A percentile compares a stretch with the other conserved stretches of the same genome.
phyloP scores from a whole-genome alignment of 2,329 filamentous ascomycete genomes.

The Aspergillus piperis region DNA sequence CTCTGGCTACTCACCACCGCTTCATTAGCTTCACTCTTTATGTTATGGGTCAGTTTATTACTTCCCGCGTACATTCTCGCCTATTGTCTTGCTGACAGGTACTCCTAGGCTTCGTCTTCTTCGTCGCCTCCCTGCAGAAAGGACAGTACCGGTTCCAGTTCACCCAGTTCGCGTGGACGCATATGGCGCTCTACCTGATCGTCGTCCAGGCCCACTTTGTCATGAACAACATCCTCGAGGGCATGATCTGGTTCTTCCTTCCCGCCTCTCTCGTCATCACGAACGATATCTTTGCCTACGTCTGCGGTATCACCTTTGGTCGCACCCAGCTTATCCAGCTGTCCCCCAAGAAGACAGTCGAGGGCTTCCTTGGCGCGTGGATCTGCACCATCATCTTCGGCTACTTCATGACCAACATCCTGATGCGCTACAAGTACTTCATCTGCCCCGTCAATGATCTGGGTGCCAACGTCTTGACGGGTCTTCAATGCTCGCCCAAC shows the following conservation, averaged over 20 bases:
- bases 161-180: constrained; percentile 98
- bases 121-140: constrained; percentile 90
- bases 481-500: constrained; percentile 85
- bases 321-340: constrained; percentile 96
- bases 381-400: constrained; percentile 89
- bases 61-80: not conserved
- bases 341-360: constrained; percentile 98
- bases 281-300: constrained; percentile 97
- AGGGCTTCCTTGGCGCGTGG: constrained; percentile 96
- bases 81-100: constrained; percentile 14
- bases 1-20: constrained; percentile 92
- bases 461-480: constrained; percentile 88
- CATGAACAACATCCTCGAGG: constrained; percentile 99
- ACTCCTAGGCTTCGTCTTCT: constrained; percentile 86
- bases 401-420: constrained; percentile 74
- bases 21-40: constrained; percentile 99
- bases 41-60: constrained; percentile 72
- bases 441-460: constrained; percentile 97
- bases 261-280: constrained; percentile 94
- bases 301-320: constrained; percentile 96
- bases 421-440: constrained; percentile 94
- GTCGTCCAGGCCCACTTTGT: constrained; percentile 98
- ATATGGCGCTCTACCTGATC: constrained; percentile 98
- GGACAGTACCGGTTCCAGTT: constrained; percentile 99
- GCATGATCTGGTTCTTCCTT: constrained; percentile 99